Evolutionary conservation across 352 stramenopile genomes (phyloP), one percentile per base, ranked within the genome.

Genomic region (Pythium oligandrum): DNA sequence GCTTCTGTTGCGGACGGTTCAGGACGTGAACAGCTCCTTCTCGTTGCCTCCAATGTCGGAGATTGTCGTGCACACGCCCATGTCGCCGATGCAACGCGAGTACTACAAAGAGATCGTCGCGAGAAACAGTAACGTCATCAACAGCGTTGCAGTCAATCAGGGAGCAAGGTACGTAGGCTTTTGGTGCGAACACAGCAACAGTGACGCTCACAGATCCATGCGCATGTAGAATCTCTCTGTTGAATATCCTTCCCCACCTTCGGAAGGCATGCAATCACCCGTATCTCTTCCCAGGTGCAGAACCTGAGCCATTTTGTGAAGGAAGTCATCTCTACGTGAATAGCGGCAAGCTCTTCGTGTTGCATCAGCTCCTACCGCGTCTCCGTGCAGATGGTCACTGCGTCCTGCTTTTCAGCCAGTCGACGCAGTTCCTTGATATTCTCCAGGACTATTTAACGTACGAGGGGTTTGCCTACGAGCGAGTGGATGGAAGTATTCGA

Each of bases 211-310:
- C 42, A 4, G 53, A 40, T 7, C 26, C 48, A 2, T 48, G 59
- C 4, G 53, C 48, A 8, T 66, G 52, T 40, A 86, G 76, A 48
- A 54, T 89, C 34, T 73, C 84, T 48, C 74, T 99, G 49, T 97
- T 98, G 45, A 99, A 99, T 69, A 88, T 99, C 58, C 81, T 98
- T 12, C 98, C 98, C 59, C 90, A 99, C 55, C 61, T 92, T 6
- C 71, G 79, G 6, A 92, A 92, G 57, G 77, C 71, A 1, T 90
- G 79, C 54, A 90, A 89, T 42, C 82, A 92, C 47, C 82, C 82
- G 39, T 99, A 98, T 66, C 57, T 99, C 49, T 94, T 99, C 32
- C 61, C 81, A 31, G 80, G 80, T 26, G 76, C 76, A 17, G 81
- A 91, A 44, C 78, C 74, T 1, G 81, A 91, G 40, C 78, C 81